Evolutionary conservation across 176 grass and related monocot species (phyloP).

Genomic region (Secale cereale): DNA sequence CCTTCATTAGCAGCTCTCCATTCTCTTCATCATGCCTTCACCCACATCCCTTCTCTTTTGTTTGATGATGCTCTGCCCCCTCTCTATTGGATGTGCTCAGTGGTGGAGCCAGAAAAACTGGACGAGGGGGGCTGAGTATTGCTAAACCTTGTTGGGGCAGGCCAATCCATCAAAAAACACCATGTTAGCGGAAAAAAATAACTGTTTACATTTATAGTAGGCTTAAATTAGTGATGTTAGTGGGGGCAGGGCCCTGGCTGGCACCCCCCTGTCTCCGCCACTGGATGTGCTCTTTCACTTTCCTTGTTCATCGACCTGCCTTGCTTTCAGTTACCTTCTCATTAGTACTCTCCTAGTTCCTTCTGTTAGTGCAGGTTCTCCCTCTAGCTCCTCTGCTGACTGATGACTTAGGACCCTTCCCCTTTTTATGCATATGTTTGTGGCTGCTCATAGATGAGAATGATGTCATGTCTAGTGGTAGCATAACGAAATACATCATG

Average conservation of each 20-base stretch:
- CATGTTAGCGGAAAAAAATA: too few relatives aligned
- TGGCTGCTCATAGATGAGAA: too few relatives aligned
- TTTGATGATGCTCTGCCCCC: neutral
- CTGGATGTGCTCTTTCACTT: neutral
- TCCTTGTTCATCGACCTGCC: neutral
- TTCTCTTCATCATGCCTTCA: neutral
- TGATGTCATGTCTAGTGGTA: too few relatives aligned
- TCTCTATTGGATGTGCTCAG: neutral
- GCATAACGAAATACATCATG: too few relatives aligned
- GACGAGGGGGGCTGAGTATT: too few relatives aligned
- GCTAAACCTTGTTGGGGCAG: too few relatives aligned
- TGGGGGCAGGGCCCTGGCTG: too few relatives aligned
- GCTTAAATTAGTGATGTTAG: too few relatives aligned
- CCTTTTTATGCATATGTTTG: neutral
- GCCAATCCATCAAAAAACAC: too few relatives aligned
- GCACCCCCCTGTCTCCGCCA: too few relatives aligned
- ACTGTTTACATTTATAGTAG: too few relatives aligned
- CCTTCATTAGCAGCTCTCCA: neutral
- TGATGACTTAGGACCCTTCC: neutral
- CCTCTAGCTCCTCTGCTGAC: neutral
- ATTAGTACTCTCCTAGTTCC: neutral
- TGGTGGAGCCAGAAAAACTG: too few relatives aligned
- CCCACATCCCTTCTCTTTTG: neutral
- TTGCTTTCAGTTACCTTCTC: neutral
- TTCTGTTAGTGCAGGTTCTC: neutral